These are phyloP conservation scores for Aulographum hederae DNA, from an alignment of 2,329 filamentous ascomycete genomes.

Conservation along the genomic window DNA sequence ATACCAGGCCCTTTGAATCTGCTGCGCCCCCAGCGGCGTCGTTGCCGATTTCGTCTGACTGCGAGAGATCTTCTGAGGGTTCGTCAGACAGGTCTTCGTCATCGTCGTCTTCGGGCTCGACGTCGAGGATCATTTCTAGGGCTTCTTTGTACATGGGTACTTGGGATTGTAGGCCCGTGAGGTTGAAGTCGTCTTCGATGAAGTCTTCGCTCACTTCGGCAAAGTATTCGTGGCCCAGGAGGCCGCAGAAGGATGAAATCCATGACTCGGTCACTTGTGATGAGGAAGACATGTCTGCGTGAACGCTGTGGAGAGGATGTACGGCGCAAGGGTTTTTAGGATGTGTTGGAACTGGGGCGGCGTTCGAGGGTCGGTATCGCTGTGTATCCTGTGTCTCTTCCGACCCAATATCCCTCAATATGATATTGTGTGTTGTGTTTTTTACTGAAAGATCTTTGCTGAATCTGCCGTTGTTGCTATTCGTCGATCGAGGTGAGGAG, in stretches of 20 bases:
- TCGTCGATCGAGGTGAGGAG: too few relatives aligned
- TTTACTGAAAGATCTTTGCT: too few relatives aligned
- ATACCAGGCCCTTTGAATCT: slow-evolving; percentile 13
- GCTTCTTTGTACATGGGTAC: slow-evolving; percentile 99
- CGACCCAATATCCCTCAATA: too few relatives aligned
- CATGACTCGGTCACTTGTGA: slow-evolving; percentile 62
- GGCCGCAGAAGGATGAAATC: slow-evolving; percentile 93
- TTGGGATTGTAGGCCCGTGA: slow-evolving; percentile 86
- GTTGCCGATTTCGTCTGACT: slow-evolving; percentile 24
- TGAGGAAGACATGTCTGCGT: slow-evolving; percentile 42
- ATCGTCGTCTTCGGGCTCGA: slow-evolving; percentile 90
- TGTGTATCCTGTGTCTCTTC: too few relatives aligned
- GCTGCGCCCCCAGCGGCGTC: slow-evolving; percentile 18
- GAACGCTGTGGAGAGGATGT: too few relatives aligned
- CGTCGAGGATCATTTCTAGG: slow-evolving; percentile 96
- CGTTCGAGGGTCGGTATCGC: too few relatives aligned
- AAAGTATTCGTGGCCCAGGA: slow-evolving; percentile 96
- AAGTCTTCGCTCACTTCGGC: slow-evolving; percentile 98
- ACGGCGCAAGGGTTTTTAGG: too few relatives aligned
- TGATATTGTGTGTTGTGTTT: too few relatives aligned
- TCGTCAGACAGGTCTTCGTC: slow-evolving; percentile 61
- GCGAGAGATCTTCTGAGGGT: slow-evolving; percentile 44
- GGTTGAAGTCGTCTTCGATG: slow-evolving; percentile 98
- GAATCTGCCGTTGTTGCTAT: too few relatives aligned
- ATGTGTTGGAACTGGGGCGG: too few relatives aligned